Percentiles rank a stretch among this genome's conserved stretches.
phyloP scores from a whole-genome alignment of 2,329 filamentous ascomycete genomes.

The Pseudogymnoascus sp. region DNA sequence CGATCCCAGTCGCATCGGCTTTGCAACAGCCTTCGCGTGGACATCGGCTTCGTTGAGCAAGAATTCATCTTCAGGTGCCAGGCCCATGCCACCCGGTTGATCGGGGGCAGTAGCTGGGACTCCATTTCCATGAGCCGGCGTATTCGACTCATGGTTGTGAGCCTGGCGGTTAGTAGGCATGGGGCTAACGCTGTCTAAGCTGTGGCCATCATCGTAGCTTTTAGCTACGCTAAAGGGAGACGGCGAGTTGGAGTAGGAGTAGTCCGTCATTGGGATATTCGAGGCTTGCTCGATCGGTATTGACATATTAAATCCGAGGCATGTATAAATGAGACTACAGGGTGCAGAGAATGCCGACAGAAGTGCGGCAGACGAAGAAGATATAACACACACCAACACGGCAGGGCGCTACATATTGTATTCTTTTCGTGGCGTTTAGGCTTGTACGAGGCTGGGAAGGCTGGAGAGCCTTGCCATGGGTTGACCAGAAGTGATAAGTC shows the following conservation, averaged over 20 bases:
- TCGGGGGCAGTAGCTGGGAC: not conserved
- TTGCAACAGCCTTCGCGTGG: slow-evolving; percentile 15
- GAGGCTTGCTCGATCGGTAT: not conserved
- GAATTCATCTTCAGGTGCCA: slow-evolving; percentile 4
- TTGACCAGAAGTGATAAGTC: not conserved
- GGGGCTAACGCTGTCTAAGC: not conserved
- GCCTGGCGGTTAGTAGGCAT: not conserved
- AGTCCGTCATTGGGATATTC: not conserved
- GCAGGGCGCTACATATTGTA: not conserved
- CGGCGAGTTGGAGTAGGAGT: not conserved
- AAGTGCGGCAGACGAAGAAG: not conserved
- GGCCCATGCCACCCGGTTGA: slow-evolving; percentile 8
- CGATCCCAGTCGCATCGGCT: slow-evolving; percentile 15
- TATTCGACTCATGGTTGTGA: not conserved
- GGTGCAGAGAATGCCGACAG: not conserved
- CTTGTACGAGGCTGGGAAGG: not conserved
- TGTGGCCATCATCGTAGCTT: not conserved
- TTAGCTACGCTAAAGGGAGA: not conserved
- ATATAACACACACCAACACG: not conserved
- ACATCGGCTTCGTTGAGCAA: slow-evolving; percentile 9
- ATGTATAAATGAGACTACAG: not conserved
- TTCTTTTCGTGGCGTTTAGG: not conserved
- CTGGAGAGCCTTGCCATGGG: not conserved
- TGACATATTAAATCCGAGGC: not conserved
- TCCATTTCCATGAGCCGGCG: not conserved